Evolutionary conservation across 352 stramenopile species (phyloP), one percentile per base, ranked within the genome.

Genomic region (Aphanomyces euteiches): DNA sequence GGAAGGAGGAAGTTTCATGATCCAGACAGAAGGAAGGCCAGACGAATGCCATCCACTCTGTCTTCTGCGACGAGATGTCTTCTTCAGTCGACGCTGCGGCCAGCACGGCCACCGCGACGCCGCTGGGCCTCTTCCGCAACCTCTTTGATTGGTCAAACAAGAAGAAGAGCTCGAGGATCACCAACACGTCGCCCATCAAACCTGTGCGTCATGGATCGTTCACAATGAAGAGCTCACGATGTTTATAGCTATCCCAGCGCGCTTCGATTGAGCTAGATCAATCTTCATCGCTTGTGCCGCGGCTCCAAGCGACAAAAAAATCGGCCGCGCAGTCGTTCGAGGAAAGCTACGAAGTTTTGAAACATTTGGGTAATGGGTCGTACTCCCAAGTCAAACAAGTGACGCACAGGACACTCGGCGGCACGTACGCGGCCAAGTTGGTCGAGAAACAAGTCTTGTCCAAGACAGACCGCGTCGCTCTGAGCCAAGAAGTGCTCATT

Each of bases 381-480:
- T 95, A 95, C 77, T 95, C 87, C 73, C 91, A 84, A 0, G 87
- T 95, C 17, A 95, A 95, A 78, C 83, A 92, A 72, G 87, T 95
- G 48, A 95, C 84, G 7, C 85, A 92, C 64, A 83, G 85, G 56
- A 87, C 81, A 69, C 88, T 87, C 71, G 85, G 85, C 38, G 84
- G 83, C 0, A 76, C 82, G 19, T 92, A 79, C 38, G 85, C 85
- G 17, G 92, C 85, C 72, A 95, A 95, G 75, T 92, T 95, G 60
- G 85, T 95, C 3, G 83, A 95, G 76, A 95, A 95, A 69, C 72
- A 78, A 13, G 83, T 76, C 66, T 75, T 95, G 12, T 93, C 85
- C 43, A 76, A 81, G 8, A 79, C 90, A 37, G 87, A 95, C 67
- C 85, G 85, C 28, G 66, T 84, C 1, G 87, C 87, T 1, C 68